A percentile compares a stretch with the other conserved stretches of the same genome.
phyloP scores from a whole-genome alignment of 73 alveolate species.

The Paramecium bursaria region DNA sequence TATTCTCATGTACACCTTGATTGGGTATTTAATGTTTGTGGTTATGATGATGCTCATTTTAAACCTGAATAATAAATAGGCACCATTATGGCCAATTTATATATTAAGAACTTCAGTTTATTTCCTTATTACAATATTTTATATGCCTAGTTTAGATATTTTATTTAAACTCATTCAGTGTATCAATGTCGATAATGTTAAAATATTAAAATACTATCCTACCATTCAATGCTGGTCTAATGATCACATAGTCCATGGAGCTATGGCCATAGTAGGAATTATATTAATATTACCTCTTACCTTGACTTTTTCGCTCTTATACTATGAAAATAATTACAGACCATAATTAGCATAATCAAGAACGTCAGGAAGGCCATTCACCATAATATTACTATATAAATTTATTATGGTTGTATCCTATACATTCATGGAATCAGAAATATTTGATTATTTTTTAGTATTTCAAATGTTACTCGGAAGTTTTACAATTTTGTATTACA shows the following conservation, averaged over 20 bases:
- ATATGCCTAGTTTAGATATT: slow-evolving; percentile 32
- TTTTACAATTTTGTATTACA: slow-evolving; percentile 15
- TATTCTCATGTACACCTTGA: slow-evolving; percentile 10
- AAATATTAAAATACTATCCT: too few relatives aligned
- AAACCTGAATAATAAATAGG: background rate
- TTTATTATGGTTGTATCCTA: slow-evolving; percentile 4
- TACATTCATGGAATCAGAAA: slow-evolving; percentile 4
- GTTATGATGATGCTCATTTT: slow-evolving; percentile 18
- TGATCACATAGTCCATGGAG: slow-evolving; percentile 36
- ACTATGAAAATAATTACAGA: slow-evolving; percentile 22
- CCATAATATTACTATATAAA: background rate
- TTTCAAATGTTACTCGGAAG: slow-evolving; percentile 20
- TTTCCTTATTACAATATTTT: background rate
- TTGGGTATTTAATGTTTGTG: slow-evolving; percentile 11
- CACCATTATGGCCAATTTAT: slow-evolving; percentile 39
- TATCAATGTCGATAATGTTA: too few relatives aligned
- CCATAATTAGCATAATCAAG: background rate
- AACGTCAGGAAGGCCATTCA: slow-evolving; percentile 2
- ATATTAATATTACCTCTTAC: background rate
- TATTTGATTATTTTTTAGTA: slow-evolving; percentile 53
- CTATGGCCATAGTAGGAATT: slow-evolving; percentile 23
- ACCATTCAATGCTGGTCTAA: slow-evolving; percentile 36
- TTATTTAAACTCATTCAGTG: slow-evolving; percentile 4
- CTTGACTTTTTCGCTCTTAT: slow-evolving; percentile 16
- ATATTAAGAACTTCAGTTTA: slow-evolving; percentile 17